A percentile compares a stretch with the other conserved stretches of the same genome.
Evolutionary conservation across 2,329 filamentous ascomycete species (phyloP).

Genomic region (Ophiostoma sp.): DNA sequence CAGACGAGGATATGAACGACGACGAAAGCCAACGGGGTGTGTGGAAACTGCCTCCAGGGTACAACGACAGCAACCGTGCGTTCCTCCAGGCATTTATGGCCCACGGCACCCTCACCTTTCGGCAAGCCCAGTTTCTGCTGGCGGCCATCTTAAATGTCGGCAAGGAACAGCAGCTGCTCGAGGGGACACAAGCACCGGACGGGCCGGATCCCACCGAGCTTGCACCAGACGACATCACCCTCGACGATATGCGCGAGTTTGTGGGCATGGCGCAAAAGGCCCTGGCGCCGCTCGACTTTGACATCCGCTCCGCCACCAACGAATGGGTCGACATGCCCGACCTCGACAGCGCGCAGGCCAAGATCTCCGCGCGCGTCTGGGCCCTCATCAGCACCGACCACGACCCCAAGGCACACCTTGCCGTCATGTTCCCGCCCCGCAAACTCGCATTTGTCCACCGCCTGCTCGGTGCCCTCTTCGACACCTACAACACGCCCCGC

Average conservation of each 20-base stretch:
- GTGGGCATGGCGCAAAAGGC: slow-evolving; percentile 65
- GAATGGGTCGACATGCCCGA: slow-evolving; percentile 42
- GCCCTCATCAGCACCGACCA: slow-evolving; percentile 83
- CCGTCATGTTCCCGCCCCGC: slow-evolving; percentile 72
- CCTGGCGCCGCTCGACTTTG: slow-evolving; percentile 76
- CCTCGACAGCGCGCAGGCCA: slow-evolving; percentile 23
- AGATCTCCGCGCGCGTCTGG: slow-evolving; percentile 50
- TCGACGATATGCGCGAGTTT: slow-evolving; percentile 62
- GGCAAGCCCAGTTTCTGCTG: slow-evolving; percentile 66
- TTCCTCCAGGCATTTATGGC: slow-evolving; percentile 87
- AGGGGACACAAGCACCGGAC: slow-evolving; percentile 38
- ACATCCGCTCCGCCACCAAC: slow-evolving; percentile 70
- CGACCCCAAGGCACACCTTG: slow-evolving; percentile 79
- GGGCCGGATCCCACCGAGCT: slow-evolving; percentile 35
- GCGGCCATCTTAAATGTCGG: slow-evolving; percentile 64
- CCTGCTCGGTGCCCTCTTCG: slow-evolving; percentile 85
- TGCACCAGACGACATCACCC: slow-evolving; percentile 56
- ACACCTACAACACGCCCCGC: slow-evolving; percentile 72
- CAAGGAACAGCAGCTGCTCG: slow-evolving; percentile 36
- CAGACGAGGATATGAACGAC: background rate
- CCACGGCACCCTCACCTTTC: slow-evolving; percentile 68
- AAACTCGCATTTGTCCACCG: slow-evolving; percentile 88
- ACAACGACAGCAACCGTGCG: slow-evolving; percentile 66
- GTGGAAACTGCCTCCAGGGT: slow-evolving; percentile 33
- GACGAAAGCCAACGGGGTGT: background rate